These are phyloP conservation scores for Fusarium anthophilum DNA, from an alignment of 2,329 filamentous ascomycete species.

Conservation along the genomic window DNA sequence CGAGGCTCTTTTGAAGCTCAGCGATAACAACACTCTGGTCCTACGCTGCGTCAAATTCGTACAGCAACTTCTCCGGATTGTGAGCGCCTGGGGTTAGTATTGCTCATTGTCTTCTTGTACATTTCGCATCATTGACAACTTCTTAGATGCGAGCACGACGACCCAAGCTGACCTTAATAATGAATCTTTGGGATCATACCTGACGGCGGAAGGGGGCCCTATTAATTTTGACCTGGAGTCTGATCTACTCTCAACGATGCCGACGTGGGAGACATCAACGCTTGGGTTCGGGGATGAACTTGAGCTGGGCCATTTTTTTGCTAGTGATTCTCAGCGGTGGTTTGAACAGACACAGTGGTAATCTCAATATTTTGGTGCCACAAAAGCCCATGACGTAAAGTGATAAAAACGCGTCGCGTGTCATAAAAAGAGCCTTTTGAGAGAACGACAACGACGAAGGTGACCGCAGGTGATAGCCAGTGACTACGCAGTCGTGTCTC, in stretches of 20 bases:
- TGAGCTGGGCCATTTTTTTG: constrained; percentile 11
- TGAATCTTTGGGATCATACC: neutral
- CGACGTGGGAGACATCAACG: neutral
- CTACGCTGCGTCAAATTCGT: neutral
- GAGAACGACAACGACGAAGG: neutral
- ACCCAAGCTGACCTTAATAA: neutral
- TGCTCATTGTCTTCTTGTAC: rapidly evolving
- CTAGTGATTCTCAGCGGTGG: neutral
- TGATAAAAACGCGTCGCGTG: neutral
- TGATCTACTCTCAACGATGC: neutral
- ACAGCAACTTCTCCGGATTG: neutral
- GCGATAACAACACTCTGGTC: neutral
- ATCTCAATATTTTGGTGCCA: neutral
- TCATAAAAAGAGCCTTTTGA: neutral
- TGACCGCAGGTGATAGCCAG: rapidly evolving
- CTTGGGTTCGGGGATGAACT: neutral
- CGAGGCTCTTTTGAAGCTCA: neutral
- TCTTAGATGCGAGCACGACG: neutral
- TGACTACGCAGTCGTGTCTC: neutral
- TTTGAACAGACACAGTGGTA: constrained; percentile 1
- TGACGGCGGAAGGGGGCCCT: neutral
- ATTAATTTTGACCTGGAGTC: neutral
- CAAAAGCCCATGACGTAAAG: neutral
- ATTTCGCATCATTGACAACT: rapidly evolving
- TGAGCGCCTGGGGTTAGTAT: neutral